phyloP scores from a whole-genome alignment of 805 yeast genomes.

The Ogataea nitratoaversa region DNA sequence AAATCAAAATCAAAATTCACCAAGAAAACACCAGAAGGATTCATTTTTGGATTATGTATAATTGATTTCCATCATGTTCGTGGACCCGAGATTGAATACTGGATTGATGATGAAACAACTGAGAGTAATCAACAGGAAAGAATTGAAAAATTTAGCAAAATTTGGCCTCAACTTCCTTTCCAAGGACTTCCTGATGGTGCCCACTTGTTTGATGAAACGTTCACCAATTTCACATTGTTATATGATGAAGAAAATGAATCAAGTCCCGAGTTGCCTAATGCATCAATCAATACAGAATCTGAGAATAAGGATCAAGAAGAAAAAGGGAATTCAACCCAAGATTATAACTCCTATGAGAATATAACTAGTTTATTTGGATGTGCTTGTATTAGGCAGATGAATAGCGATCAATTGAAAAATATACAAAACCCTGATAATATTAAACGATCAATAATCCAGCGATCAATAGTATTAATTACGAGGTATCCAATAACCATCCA shows the following conservation, averaged over 20 bases:
- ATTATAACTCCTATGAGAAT: conserved; percentile 24
- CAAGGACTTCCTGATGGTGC: conserved; percentile 97
- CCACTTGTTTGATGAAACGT: conserved; percentile 89
- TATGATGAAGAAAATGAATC: conserved; percentile 52
- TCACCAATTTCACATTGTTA: conserved; percentile 80
- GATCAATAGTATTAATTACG: conserved; percentile 77
- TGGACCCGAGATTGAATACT: conserved; percentile 94
- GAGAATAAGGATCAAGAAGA: conserved; percentile 18
- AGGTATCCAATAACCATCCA: conserved; percentile 85
- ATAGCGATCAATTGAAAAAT: conserved; percentile 48
- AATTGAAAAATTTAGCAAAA: conserved; percentile 29
- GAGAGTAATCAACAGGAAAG: conserved; percentile 31
- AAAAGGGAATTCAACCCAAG: no score
- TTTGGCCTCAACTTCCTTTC: conserved; percentile 88
- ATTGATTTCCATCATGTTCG: conserved; percentile 89
- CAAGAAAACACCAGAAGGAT: conserved; percentile 7
- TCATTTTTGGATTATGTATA: conserved; percentile 78
- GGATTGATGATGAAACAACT: conserved; percentile 49
- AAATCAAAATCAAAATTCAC: background rate
- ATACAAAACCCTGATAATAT: conserved; percentile 28
- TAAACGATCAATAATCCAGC: conserved; percentile 79
- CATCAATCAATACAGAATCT: conserved; percentile 22
- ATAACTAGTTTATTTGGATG: conserved; percentile 86
- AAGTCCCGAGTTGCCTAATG: conserved; percentile 41
- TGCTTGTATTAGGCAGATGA: conserved; percentile 84